Evolutionary conservation across 2,329 filamentous ascomycete genomes (phyloP).

Genomic region (Penicillium sp.): DNA sequence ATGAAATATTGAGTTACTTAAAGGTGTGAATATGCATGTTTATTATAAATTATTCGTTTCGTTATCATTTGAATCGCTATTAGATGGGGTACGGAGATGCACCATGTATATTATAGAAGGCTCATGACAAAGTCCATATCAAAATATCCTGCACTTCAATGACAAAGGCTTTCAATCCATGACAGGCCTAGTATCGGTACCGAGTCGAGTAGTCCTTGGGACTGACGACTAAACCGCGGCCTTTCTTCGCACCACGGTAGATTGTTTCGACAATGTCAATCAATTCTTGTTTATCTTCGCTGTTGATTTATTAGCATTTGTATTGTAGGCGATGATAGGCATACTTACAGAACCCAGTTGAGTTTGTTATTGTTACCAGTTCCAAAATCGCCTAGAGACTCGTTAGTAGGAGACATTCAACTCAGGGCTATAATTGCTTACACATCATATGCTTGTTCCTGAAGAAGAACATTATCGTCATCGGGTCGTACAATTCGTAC

Average conservation of each 20-base stretch:
- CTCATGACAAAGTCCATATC: slow-evolving; percentile 29
- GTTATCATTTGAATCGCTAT: background rate
- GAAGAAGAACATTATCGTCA: slow-evolving; percentile 96
- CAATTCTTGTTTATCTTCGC: slow-evolving; percentile 93
- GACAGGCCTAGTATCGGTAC: slow-evolving; percentile 57
- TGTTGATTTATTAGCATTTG: slow-evolving; percentile 1
- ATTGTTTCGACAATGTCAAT: slow-evolving; percentile 99
- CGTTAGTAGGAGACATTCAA: background rate
- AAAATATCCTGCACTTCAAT: background rate
- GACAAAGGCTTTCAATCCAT: background rate
- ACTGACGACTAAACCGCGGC: slow-evolving; percentile 89
- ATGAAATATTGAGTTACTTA: slow-evolving; percentile 49
- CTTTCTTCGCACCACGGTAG: slow-evolving; percentile 97
- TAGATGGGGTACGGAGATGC: background rate
- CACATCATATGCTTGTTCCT: slow-evolving; percentile 93
- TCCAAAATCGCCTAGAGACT: slow-evolving; percentile 64
- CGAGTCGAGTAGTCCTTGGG: slow-evolving; percentile 75
- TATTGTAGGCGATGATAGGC: background rate
- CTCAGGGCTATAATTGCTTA: background rate
- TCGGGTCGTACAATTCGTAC: slow-evolving; percentile 57
- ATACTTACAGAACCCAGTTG: slow-evolving; percentile 70
- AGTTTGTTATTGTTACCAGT: slow-evolving; percentile 99
- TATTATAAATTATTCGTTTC: background rate
- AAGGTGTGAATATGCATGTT: slow-evolving; percentile 5
- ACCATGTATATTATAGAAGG: slow-evolving; percentile 43